Evolutionary conservation across 371 early-diverging fungal species (phyloP).

Genomic region (Ecytonucleospora hepatopenaei): DNA sequence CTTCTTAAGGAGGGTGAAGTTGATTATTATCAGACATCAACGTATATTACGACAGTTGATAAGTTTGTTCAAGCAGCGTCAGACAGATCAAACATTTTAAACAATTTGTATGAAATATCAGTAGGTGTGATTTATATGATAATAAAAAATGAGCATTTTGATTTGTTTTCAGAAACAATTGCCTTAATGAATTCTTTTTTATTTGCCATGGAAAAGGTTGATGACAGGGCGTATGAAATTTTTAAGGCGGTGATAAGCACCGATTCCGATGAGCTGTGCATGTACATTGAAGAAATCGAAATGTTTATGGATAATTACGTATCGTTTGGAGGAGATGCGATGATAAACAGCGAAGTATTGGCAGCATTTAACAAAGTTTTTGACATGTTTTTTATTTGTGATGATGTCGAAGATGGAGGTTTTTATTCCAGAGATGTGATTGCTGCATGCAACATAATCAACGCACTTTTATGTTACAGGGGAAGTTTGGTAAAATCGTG

Average conservation of each 20-base stretch:
- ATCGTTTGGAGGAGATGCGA: slow-evolving; percentile 43
- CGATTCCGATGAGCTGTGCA: slow-evolving; percentile 34
- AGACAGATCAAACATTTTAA: slow-evolving; percentile 15
- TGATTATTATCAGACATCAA: slow-evolving; percentile 38
- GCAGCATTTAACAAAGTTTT: slow-evolving; percentile 16
- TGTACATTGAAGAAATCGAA: slow-evolving; percentile 40
- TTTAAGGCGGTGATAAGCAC: slow-evolving; percentile 38
- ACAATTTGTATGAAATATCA: slow-evolving; percentile 27
- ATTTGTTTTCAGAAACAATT: slow-evolving; percentile 51
- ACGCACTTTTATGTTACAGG: slow-evolving; percentile 52
- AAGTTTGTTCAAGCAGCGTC: slow-evolving; percentile 38
- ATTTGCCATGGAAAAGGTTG: slow-evolving; percentile 46
- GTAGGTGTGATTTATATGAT: slow-evolving; percentile 30
- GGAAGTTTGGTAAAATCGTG: slow-evolving; percentile 31
- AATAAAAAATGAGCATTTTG: slow-evolving; percentile 34
- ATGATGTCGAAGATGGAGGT: slow-evolving; percentile 39
- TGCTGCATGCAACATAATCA: slow-evolving; percentile 52
- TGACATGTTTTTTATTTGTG: slow-evolving; percentile 12
- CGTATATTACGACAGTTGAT: slow-evolving; percentile 48
- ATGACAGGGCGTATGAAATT: slow-evolving; percentile 40
- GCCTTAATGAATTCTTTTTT: slow-evolving; percentile 45
- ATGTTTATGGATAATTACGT: slow-evolving; percentile 54
- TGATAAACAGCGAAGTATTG: slow-evolving; percentile 30
- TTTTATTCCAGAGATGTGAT: slow-evolving; percentile 54
- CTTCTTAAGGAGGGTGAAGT: slow-evolving; percentile 36